A percentile compares a stretch with the other conserved stretches of the same genome.
phyloP scores from a whole-genome alignment of 768 basidiomycete species.

The Boletus bicolor region DNA sequence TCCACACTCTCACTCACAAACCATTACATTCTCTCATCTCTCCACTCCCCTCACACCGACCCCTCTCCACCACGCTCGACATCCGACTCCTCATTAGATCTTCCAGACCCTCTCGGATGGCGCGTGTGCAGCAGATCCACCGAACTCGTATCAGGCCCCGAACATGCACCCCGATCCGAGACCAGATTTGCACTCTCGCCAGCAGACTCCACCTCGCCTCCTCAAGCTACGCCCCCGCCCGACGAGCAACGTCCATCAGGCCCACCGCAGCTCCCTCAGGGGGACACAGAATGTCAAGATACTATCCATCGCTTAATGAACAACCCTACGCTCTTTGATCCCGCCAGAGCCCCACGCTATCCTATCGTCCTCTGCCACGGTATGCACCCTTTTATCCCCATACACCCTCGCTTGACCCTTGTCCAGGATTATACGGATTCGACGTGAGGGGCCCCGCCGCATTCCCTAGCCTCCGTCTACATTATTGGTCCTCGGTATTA shows the following conservation, averaged over 20 bases:
- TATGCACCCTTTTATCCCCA: conserved; percentile 25
- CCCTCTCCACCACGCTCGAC: neutral
- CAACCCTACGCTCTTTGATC: conserved; percentile 77
- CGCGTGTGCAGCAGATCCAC: neutral
- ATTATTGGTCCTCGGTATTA: conserved; percentile 93
- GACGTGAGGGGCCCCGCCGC: conserved; percentile 82
- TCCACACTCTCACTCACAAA: conserved; percentile 69
- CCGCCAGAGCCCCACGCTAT: conserved; percentile 74
- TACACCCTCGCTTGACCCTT: neutral
- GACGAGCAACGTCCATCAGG: conserved; percentile 1
- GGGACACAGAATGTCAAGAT: conserved; percentile 34
- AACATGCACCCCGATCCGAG: neutral
- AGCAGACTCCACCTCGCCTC: neutral
- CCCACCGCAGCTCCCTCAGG: conserved; percentile 16
- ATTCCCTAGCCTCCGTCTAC: conserved; percentile 80
- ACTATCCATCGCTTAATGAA: conserved; percentile 64
- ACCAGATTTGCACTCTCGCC: neutral
- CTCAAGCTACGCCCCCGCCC: conserved; percentile 10
- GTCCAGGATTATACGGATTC: conserved; percentile 87
- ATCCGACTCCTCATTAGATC: neutral
- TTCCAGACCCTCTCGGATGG: neutral
- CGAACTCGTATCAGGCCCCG: neutral
- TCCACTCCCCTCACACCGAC: neutral
- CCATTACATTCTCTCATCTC: conserved; percentile 29
- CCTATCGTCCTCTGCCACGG: conserved; percentile 97